These are phyloP conservation scores for Carex kokanica DNA, from an alignment of 176 grass and related monocot genomes.

Conservation along the genomic window DNA sequence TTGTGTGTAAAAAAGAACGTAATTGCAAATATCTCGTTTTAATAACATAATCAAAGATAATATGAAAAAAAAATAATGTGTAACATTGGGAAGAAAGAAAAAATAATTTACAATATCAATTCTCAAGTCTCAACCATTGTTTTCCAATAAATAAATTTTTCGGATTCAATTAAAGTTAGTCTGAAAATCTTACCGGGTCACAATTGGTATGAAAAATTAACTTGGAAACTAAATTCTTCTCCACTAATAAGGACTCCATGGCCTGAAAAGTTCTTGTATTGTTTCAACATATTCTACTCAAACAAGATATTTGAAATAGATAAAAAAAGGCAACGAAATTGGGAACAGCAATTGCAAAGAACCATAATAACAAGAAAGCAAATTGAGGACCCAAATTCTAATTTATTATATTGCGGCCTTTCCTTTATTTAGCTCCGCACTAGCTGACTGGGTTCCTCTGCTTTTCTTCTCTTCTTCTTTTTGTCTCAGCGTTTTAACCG, in stretches of 20 bases:
- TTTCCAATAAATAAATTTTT: too few relatives aligned
- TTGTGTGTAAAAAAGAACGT: too few relatives aligned
- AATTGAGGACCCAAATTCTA: not conserved
- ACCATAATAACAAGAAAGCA: not conserved
- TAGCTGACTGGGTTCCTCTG: slow-evolving; percentile 23
- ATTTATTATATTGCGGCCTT: not conserved
- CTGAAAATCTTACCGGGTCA: too few relatives aligned
- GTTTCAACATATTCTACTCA: not conserved
- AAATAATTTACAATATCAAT: too few relatives aligned
- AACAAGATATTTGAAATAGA: slow-evolving; percentile 29
- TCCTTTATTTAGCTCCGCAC: slow-evolving; percentile 15
- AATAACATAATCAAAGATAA: too few relatives aligned
- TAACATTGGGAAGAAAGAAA: too few relatives aligned
- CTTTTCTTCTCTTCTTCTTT: slow-evolving; percentile 35
- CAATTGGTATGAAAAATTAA: too few relatives aligned
- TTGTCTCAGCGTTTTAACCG: slow-evolving; percentile 17
- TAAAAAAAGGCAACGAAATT: not conserved
- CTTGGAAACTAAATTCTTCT: too few relatives aligned
- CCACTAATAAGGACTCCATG: not conserved
- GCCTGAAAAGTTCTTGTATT: not conserved
- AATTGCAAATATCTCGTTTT: too few relatives aligned
- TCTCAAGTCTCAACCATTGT: too few relatives aligned
- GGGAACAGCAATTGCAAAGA: slow-evolving; percentile 5
- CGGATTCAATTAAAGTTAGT: too few relatives aligned
- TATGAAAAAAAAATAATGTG: too few relatives aligned